Percentiles rank a stretch among this genome's conserved stretches.
Evolutionary conservation across 805 yeast genomes (phyloP).

Genomic region (Kodamaea neixiangensis): DNA sequence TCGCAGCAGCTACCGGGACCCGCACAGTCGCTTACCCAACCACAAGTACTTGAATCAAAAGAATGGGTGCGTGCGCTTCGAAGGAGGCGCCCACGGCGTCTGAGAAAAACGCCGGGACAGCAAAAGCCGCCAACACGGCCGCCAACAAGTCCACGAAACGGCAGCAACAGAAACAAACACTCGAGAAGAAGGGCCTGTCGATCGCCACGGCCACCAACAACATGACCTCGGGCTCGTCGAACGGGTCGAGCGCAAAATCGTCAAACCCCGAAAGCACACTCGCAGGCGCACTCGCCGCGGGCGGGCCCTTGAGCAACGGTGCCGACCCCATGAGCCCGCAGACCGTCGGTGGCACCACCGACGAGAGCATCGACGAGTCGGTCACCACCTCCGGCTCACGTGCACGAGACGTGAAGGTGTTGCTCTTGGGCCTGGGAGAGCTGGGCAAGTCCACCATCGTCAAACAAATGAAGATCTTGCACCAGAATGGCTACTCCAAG

Average conservation of each 20-base stretch:
- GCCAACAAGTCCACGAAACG: constrained; percentile 10
- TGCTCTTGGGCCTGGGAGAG: constrained; percentile 86
- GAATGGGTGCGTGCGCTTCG: constrained; percentile 18
- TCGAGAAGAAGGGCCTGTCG: constrained; percentile 10
- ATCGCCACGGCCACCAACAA: constrained; percentile 10
- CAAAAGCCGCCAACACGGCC: background rate
- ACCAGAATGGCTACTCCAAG: constrained; percentile 68
- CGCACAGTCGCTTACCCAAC: no score
- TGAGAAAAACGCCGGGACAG: constrained; percentile 1
- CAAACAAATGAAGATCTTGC: constrained; percentile 78
- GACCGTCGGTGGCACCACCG: constrained; percentile 1
- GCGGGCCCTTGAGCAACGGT: background rate
- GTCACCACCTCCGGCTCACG: background rate
- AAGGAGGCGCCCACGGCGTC: constrained; percentile 12
- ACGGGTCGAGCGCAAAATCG: constrained; percentile 6
- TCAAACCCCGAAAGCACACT: background rate
- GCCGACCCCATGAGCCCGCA: background rate
- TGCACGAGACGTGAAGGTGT: constrained; percentile 65
- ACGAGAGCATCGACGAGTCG: constrained; percentile 3
- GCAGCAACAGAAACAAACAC: constrained; percentile 17
- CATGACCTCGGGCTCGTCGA: constrained; percentile 15
- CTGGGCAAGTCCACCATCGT: constrained; percentile 79
- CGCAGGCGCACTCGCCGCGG: constrained; percentile 1
- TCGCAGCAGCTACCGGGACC: background rate
- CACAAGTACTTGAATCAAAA: background rate